These are phyloP conservation scores for Phytopythium vexans DNA, from an alignment of 352 stramenopile species.

Conservation along the genomic window DNA sequence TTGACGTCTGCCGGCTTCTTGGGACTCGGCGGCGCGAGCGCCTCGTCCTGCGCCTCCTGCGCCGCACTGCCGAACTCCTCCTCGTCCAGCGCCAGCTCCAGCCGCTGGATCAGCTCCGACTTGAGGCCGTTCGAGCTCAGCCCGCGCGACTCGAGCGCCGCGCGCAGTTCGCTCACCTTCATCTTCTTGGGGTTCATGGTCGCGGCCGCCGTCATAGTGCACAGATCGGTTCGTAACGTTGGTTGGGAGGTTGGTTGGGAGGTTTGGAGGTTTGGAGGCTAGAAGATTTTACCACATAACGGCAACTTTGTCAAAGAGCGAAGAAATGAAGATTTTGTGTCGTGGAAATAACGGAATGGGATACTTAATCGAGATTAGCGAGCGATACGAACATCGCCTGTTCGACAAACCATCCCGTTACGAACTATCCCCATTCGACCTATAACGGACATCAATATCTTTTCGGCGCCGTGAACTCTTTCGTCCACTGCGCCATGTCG, in stretches of 20 bases:
- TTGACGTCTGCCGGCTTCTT: constrained; percentile 31
- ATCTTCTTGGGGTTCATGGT: constrained; percentile 90
- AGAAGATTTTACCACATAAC: no score
- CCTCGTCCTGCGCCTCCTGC: constrained; percentile 70
- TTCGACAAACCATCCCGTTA: no score
- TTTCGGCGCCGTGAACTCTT: constrained; percentile 86
- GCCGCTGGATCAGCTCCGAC: constrained; percentile 86
- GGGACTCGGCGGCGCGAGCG: constrained; percentile 42
- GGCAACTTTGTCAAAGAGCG: no score
- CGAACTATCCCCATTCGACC: background rate
- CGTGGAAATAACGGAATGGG: no score
- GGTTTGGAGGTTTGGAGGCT: no score
- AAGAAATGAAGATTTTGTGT: no score
- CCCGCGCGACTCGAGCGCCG: constrained; percentile 74
- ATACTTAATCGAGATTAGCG: no score
- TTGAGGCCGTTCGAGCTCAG: constrained; percentile 87
- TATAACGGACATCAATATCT: constrained; percentile 42
- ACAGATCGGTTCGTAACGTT: constrained; percentile 2
- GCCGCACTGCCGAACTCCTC: constrained; percentile 83
- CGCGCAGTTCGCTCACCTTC: constrained; percentile 88
- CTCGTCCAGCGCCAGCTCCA: constrained; percentile 85
- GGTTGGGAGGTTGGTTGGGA: no score
- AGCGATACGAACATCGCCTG: no score
- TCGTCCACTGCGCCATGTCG: constrained; percentile 98
- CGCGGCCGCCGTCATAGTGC: constrained; percentile 38